Base-by-base conservation (phyloP, 345 rosid genomes). In the Turritis glabra region DNA sequence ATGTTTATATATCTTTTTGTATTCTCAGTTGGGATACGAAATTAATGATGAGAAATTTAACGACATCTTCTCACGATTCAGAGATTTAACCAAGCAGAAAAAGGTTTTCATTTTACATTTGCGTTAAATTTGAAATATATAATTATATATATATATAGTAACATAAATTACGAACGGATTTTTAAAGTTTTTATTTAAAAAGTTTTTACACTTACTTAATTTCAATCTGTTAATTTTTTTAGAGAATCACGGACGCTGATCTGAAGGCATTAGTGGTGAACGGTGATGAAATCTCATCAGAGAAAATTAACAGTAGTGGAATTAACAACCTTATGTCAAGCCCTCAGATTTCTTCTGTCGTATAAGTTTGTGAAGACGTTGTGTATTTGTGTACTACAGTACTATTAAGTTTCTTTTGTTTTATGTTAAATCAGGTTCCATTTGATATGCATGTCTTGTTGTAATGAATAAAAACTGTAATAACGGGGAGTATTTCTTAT, bases 51-150 rank as follows among this genome's bases (percentile, higher is more conserved):
- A 83, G 47, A 87, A 90, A 73, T 83, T 94, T 19, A 85, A 80
- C 57, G 85, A 40, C 32, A 79, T 91, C 29, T 91, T 94, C 79
- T 85, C 89, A 90, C 80, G 68, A 48, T 94, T 88, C 82, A 94
- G 87, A 77, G 84, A 89, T 7, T 86, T 95, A 46, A 96, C 99
- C 21, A 96, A 92, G 73, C 80, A 80, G 6, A 91, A 90, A 82
- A 95, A 90, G 96, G 96, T 92, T 32, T 21, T 0, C n/a, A 8
- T 58, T 60, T 25, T 33, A 2, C 13, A 7, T 17, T 35, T 40
- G 40, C 40, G 40, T 9, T 14, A 14, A 4, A 1, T 14, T 40
- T 18, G 7, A 51, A 11, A 43, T 43, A 29, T 50, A 38, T 5
- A 4, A 12, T 35, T 3, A 60, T 17, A 25, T 54, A 25, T 64